phyloP scores from a whole-genome alignment of 495 filamentous ascomycete species.

The Penicillium cataractarum region DNA sequence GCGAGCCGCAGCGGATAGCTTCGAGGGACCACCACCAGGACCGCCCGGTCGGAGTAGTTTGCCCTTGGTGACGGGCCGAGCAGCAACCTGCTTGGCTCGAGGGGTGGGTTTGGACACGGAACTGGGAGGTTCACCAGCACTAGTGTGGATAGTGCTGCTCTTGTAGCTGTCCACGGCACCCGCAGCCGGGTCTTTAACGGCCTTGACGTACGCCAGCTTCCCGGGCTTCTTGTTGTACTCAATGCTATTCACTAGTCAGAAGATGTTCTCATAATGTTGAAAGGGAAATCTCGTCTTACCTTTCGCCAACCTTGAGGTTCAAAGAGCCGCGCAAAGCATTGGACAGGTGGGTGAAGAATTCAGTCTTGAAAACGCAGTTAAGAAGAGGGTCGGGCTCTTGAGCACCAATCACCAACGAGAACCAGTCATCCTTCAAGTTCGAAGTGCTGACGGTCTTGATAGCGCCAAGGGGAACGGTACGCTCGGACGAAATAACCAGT shows the following conservation, averaged over 20 bases:
- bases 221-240: constrained; percentile 99
- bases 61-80: constrained; percentile 84
- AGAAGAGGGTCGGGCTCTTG: constrained; percentile 91
- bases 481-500: constrained; percentile 76
- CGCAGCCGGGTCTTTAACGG: constrained; percentile 79
- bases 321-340: constrained; percentile 73
- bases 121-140: constrained; percentile 78
- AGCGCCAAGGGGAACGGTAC: constrained; percentile 77
- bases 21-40: constrained; percentile 78
- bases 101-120: constrained; percentile 86
- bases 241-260: constrained; percentile 57
- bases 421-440: constrained; percentile 91
- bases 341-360: constrained; percentile 90
- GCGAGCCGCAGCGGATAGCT: constrained; percentile 57
- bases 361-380: constrained; percentile 94
- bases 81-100: constrained; percentile 78
- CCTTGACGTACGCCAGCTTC: constrained; percentile 85
- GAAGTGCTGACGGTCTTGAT: constrained; percentile 85
- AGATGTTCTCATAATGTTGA: background rate
- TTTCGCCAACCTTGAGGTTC: constrained; percentile 77
- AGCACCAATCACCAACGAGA: constrained; percentile 85
- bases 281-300: background rate
- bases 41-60: constrained; percentile 90
- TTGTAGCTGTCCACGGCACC: constrained; percentile 84
- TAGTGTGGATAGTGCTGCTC: constrained; percentile 86